phyloP scores from a whole-genome alignment of 2,329 filamentous ascomycete genomes.

The Fusarium praegraminearum region DNA sequence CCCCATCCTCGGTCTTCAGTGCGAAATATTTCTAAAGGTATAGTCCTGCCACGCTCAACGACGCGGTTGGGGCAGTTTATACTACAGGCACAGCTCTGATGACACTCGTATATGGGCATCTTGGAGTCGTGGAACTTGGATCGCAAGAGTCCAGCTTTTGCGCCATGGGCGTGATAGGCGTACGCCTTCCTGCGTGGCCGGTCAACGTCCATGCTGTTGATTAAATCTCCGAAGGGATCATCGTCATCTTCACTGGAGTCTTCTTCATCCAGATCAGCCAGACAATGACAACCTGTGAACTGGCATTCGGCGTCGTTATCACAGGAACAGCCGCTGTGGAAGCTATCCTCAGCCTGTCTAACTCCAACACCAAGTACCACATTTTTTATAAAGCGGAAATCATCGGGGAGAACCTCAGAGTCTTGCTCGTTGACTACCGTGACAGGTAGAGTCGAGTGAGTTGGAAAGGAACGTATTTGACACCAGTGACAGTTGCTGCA shows the following conservation, averaged over 20 bases:
- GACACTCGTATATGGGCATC: conserved; percentile 83
- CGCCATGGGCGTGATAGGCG: conserved; percentile 72
- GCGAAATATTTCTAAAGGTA: conserved; percentile 82
- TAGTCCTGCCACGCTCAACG: conserved; percentile 77
- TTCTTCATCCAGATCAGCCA: conserved; percentile 70
- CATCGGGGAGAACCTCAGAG: conserved; percentile 65
- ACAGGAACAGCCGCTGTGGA: conserved; percentile 78
- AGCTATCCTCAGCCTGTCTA: conserved; percentile 67
- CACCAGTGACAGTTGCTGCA: conserved; percentile 69
- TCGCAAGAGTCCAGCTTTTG: conserved; percentile 64
- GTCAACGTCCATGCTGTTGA: conserved; percentile 30
- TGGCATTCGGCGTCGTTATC: conserved; percentile 72
- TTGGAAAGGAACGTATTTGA: conserved; percentile 68
- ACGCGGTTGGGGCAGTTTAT: conserved; percentile 77
- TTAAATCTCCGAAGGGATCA: conserved; percentile 45
- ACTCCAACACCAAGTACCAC: conserved; percentile 72
- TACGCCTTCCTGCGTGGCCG: conserved; percentile 58
- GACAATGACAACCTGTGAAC: conserved; percentile 74
- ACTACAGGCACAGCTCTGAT: conserved; percentile 75
- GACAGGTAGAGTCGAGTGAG: conserved; percentile 63
- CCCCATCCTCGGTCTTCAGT: conserved; percentile 82
- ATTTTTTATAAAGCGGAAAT: conserved; percentile 76
- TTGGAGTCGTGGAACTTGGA: conserved; percentile 65
- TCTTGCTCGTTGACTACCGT: conserved; percentile 74
- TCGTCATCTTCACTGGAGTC: conserved; percentile 61